These are phyloP conservation scores for Pythium aquatile DNA, from an alignment of 352 stramenopile species.

Conservation along the genomic window DNA sequence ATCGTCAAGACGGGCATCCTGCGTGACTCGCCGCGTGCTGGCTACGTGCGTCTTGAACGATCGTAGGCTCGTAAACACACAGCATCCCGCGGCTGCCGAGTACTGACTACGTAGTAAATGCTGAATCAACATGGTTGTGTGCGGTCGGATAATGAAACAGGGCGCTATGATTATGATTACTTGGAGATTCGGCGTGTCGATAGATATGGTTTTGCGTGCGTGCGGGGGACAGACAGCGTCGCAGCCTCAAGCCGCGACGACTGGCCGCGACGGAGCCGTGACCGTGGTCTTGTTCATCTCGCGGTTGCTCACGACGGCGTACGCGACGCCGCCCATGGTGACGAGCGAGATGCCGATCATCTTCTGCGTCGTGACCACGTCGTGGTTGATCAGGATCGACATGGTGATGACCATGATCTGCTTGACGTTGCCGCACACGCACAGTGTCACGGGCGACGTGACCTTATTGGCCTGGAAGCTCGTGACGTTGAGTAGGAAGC, in stretches of 20 bases:
- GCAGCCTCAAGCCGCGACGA: conserved; percentile 4
- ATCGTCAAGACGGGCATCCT: conserved; percentile 58
- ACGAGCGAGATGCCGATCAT: conserved; percentile 69
- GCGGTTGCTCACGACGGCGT: conserved; percentile 76
- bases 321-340: conserved; percentile 57
- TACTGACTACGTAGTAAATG: no score
- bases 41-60: conserved; percentile 39
- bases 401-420: conserved; percentile 88
- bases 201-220: not conserved
- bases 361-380: conserved; percentile 68
- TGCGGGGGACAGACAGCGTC: not conserved
- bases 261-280: conserved; percentile 20
- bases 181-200: not conserved
- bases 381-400: conserved; percentile 77
- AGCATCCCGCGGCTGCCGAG: not conserved
- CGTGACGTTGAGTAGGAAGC: conserved; percentile 93
- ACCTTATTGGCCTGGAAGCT: conserved; percentile 95
- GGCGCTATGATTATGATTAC: not conserved
- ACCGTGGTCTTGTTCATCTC: conserved; percentile 63
- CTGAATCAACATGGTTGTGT: no score
- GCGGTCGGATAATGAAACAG: not conserved
- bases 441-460: conserved; percentile 93
- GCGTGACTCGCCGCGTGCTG: conserved; percentile 40
- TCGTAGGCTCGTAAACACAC: conserved; percentile 1
- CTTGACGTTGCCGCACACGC: conserved; percentile 94